Evolutionary conservation across 192 early-diverging fungal species (phyloP).

Genomic region (Rhizoclosmatium globosum): DNA sequence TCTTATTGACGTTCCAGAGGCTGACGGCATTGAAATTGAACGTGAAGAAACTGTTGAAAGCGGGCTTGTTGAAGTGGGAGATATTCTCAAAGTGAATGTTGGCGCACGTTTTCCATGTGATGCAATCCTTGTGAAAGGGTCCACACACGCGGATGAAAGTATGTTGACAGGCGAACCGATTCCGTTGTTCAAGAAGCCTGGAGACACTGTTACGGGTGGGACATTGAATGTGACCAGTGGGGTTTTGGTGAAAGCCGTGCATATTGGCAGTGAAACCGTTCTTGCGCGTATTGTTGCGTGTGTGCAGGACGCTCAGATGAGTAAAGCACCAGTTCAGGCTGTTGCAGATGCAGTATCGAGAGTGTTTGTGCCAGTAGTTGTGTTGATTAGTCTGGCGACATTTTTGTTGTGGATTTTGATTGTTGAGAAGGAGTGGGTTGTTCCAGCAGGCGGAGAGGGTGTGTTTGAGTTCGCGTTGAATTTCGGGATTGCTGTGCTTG

Average conservation of each 20-base stretch:
- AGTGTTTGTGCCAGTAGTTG: conserved; percentile 91
- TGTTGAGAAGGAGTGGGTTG: not conserved
- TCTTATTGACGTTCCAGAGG: not conserved
- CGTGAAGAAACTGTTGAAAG: conserved; percentile 57
- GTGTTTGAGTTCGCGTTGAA: conserved; percentile 13
- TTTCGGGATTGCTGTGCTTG: conserved; percentile 85
- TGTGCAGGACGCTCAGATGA: conserved; percentile 93
- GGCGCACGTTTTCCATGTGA: conserved; percentile 80
- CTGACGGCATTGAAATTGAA: conserved; percentile 20
- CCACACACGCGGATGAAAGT: conserved; percentile 74
- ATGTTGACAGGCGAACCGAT: conserved; percentile 86
- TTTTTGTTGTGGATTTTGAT: conserved; percentile 77
- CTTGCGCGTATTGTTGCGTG: conserved; percentile 89
- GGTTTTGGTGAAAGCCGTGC: conserved; percentile 69
- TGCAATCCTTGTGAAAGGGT: conserved; percentile 64
- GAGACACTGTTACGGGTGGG: conserved; percentile 61
- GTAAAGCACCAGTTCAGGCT: conserved; percentile 94
- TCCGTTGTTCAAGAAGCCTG: conserved; percentile 65
- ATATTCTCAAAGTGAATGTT: conserved; percentile 75
- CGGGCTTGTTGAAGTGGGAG: conserved; percentile 73
- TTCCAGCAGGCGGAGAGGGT: not conserved
- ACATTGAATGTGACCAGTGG: conserved; percentile 67
- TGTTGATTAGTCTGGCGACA: conserved; percentile 72
- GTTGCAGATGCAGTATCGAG: conserved; percentile 86
- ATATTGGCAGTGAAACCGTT: conserved; percentile 76